Conservation (phyloP, 2,329 filamentous ascomycete species). For the Cercospora brassicicola region DNA sequence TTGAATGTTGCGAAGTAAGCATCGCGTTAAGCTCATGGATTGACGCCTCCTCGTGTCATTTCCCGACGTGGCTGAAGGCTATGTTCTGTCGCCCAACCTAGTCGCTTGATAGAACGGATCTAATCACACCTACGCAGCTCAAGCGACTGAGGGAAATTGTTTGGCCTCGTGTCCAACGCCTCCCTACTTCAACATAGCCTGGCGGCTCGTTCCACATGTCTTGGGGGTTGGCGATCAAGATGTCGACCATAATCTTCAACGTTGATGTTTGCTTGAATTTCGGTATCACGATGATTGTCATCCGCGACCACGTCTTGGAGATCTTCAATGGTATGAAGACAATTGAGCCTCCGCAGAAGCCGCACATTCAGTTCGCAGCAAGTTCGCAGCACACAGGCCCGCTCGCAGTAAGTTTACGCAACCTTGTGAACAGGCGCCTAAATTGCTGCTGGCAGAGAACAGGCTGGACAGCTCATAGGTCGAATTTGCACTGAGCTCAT, state of each 20-base stretch:
- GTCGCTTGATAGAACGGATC: background rate
- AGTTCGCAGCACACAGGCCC: background rate
- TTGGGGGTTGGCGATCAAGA: background rate
- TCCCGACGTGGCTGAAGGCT: background rate
- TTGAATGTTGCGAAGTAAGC: background rate
- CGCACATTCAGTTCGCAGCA: background rate
- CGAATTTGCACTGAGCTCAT: background rate
- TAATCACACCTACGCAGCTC: background rate
- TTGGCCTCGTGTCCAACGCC: background rate
- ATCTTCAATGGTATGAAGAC: background rate
- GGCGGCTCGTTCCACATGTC: background rate
- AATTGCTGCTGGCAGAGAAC: background rate
- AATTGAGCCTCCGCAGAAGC: background rate
- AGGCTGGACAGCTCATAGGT: background rate
- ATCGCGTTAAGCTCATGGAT: background rate
- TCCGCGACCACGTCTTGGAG: background rate
- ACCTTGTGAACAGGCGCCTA: background rate
- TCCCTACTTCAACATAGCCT: background rate
- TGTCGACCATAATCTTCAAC: background rate
- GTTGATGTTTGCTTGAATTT: background rate
- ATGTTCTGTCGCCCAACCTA: background rate
- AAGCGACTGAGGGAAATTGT: background rate
- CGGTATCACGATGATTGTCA: background rate
- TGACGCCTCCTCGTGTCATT: background rate
- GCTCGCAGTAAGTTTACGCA: background rate